phyloP scores from a whole-genome alignment of 768 basidiomycete genomes.

The Trametes cingulata region DNA sequence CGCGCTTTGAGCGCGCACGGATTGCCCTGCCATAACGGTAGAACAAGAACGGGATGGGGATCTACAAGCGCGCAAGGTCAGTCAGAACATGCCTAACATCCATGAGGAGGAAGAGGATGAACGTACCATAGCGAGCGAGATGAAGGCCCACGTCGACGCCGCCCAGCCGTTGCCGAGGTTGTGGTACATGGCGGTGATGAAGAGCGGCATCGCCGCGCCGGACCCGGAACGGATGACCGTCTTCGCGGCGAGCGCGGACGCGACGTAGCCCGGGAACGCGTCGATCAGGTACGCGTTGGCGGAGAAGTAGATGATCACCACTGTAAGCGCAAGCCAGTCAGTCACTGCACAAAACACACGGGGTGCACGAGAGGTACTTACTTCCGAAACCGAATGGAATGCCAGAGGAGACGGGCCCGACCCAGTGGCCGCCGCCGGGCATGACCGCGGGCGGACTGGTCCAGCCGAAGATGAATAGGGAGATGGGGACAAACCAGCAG shows the following conservation, averaged over 20 bases:
- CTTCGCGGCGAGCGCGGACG: slow-evolving; percentile 42
- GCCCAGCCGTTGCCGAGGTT: slow-evolving; percentile 42
- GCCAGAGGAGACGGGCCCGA: slow-evolving; percentile 38
- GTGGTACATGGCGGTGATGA: slow-evolving; percentile 43
- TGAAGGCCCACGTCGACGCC: slow-evolving; percentile 37
- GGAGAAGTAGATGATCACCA: slow-evolving; percentile 42
- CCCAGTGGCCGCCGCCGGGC: slow-evolving; percentile 40
- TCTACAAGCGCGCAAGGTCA: neutral
- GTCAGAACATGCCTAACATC: neutral
- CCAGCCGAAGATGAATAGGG: slow-evolving; percentile 47
- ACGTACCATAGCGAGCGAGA: slow-evolving; percentile 37
- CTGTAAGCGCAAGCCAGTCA: slow-evolving; percentile 8
- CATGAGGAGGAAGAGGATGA: too few relatives aligned
- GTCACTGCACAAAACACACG: neutral
- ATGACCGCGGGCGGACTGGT: slow-evolving; percentile 38
- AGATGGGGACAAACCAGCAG: slow-evolving; percentile 37
- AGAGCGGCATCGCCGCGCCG: slow-evolving; percentile 39
- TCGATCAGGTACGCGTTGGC: slow-evolving; percentile 44
- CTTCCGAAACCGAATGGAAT: slow-evolving; percentile 41
- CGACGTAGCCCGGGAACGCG: slow-evolving; percentile 41
- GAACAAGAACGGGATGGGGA: slow-evolving; percentile 28
- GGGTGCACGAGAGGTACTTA: slow-evolving; percentile 7
- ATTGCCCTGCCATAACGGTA: slow-evolving; percentile 24
- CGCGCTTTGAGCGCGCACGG: slow-evolving; percentile 27
- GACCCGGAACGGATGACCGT: slow-evolving; percentile 40